phyloP scores from a whole-genome alignment of 164 flowering plant species.

The Piper betle region DNA sequence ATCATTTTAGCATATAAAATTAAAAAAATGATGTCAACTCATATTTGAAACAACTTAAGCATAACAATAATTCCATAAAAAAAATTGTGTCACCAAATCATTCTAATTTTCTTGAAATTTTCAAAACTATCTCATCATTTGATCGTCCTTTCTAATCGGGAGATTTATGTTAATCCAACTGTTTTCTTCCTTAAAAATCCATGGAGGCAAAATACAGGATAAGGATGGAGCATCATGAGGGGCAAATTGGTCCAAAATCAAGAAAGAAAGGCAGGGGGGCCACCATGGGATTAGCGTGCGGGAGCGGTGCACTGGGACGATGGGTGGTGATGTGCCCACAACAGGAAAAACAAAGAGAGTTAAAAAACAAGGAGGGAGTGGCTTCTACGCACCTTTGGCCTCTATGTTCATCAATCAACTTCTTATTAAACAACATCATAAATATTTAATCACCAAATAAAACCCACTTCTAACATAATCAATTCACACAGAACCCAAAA shows the following conservation, averaged over 20 bases:
- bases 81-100: too few relatives aligned
- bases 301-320: background rate
- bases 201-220: background rate
- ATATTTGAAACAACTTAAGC: too few relatives aligned
- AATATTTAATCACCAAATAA: too few relatives aligned
- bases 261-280: background rate
- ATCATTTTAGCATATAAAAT: too few relatives aligned
- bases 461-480: background rate
- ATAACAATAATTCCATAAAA: background rate
- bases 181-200: too few relatives aligned
- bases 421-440: too few relatives aligned
- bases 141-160: too few relatives aligned
- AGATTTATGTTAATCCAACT: conserved; percentile 15
- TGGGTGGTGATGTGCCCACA: background rate
- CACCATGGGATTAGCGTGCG: background rate
- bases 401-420: background rate
- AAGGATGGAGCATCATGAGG: background rate
- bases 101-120: too few relatives aligned
- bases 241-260: background rate
- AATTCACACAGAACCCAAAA: too few relatives aligned
- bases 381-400: background rate
- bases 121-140: too few relatives aligned
- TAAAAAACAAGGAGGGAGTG: background rate
- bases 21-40: too few relatives aligned
- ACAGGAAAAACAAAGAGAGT: too few relatives aligned